Evolutionary conservation across 2,329 filamentous ascomycete species (phyloP).

Genomic region (Verticillium albo-atrum): DNA sequence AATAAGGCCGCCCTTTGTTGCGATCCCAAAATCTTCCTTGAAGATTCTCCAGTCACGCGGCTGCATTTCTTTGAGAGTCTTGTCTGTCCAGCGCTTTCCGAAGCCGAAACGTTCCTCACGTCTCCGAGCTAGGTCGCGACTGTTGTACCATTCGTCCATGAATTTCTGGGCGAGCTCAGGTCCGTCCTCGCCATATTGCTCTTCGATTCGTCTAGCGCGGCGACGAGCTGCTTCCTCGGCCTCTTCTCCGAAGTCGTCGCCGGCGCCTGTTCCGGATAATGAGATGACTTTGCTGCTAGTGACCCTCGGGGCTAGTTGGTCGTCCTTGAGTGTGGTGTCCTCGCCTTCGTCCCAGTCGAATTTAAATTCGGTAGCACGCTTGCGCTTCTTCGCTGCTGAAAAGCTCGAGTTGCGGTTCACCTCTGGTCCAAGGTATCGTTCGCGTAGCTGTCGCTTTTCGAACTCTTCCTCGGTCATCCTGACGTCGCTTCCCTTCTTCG

Average conservation of each 20-base stretch:
- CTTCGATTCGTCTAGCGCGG: conserved; percentile 65
- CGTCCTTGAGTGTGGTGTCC: conserved; percentile 81
- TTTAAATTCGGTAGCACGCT: conserved; percentile 89
- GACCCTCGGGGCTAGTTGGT: conserved; percentile 61
- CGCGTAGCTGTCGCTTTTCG: conserved; percentile 69
- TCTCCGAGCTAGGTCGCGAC: conserved; percentile 60
- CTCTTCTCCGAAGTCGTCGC: conserved; percentile 47
- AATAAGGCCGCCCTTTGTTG: conserved; percentile 85
- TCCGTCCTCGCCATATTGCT: conserved; percentile 72
- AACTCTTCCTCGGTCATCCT: conserved; percentile 45
- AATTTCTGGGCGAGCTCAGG: conserved; percentile 72
- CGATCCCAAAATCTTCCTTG: conserved; percentile 98
- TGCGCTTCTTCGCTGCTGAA: conserved; percentile 92
- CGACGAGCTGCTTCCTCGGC: conserved; percentile 51
- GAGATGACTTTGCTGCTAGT: conserved; percentile 21
- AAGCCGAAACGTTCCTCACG: conserved; percentile 68
- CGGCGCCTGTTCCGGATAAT: conserved; percentile 41
- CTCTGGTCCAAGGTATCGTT: conserved; percentile 88
- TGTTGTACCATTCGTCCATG: conserved; percentile 73
- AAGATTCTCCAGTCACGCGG: conserved; percentile 99
- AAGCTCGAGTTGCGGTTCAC: conserved; percentile 79
- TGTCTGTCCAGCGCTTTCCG: conserved; percentile 95
- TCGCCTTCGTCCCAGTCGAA: conserved; percentile 97
- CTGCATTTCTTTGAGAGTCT: conserved; percentile 87
- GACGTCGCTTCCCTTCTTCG: conserved; percentile 30